These are phyloP conservation scores for Lagenidium giganteum DNA, from an alignment of 352 stramenopile species.

Conservation along the genomic window DNA sequence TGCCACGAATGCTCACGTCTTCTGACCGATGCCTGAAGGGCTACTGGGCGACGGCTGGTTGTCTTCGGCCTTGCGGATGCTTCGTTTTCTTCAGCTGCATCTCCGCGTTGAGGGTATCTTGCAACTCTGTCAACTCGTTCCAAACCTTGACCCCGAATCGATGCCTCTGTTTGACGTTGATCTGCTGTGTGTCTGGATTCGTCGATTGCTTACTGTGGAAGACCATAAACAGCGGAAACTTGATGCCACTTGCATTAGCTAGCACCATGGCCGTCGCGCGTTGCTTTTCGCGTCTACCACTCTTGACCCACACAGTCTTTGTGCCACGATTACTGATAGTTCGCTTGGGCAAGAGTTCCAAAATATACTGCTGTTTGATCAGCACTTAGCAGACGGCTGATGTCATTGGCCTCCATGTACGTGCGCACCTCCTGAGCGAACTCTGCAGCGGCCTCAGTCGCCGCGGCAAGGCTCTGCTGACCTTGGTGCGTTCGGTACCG, in stretches of 20 bases:
- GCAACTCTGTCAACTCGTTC: conserved; percentile 1
- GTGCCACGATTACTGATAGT: conserved; percentile 9
- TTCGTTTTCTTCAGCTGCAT: conserved; percentile 14
- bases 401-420: background rate
- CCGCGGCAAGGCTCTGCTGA: conserved; percentile 3
- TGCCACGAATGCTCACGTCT: conserved; percentile 12
- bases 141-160: conserved; percentile 10
- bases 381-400: conserved; percentile 14
- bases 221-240: conserved; percentile 17
- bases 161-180: conserved; percentile 7
- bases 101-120: background rate
- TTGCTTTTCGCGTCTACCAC: conserved; percentile 16
- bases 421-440: conserved; percentile 5
- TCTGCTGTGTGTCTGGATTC: background rate
- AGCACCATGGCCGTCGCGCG: conserved; percentile 18
- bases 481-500: conserved; percentile 15
- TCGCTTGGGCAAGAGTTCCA: conserved; percentile 15
- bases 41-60: conserved; percentile 1
- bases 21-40: conserved; percentile 8
- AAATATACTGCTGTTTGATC: conserved; percentile 22
- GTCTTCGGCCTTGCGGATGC: too few relatives aligned
- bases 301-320: conserved; percentile 22
- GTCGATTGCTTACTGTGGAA: conserved; percentile 4
- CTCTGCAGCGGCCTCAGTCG: background rate
- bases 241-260: conserved; percentile 8